These are phyloP conservation scores for Ammopiptanthus mongolicus DNA, from an alignment of 306 rosid genomes.

Conservation along the genomic window DNA sequence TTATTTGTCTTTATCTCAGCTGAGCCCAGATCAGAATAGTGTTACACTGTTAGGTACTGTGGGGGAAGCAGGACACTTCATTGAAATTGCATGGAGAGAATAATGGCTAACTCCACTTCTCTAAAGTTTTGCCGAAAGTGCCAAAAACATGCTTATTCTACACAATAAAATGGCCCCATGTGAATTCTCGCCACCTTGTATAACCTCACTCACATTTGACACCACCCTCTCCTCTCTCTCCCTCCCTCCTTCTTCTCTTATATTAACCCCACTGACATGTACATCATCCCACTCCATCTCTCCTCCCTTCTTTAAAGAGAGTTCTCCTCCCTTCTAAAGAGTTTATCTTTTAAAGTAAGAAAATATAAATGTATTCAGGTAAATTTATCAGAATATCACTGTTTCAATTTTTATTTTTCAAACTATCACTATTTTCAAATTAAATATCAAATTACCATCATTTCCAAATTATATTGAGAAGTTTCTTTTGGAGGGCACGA, in stretches of 20 bases:
- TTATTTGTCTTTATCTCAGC: neutral
- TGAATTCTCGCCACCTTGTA: slow-evolving; percentile 41
- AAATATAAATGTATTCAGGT: no score
- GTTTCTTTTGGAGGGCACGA: no score
- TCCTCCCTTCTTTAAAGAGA: no score
- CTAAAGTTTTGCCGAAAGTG: slow-evolving; percentile 41
- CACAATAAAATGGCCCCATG: slow-evolving; percentile 38
- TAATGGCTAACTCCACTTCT: slow-evolving; percentile 16
- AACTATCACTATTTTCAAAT: no score
- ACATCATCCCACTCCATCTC: neutral
- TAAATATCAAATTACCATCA: no score
- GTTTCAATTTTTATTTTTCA: no score
- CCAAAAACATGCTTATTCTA: slow-evolving; percentile 26
- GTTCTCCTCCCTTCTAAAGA: no score
- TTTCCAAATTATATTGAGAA: no score
- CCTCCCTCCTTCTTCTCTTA: neutral
- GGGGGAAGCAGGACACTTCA: neutral
- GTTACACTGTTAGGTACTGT: neutral
- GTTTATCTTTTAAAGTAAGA: no score
- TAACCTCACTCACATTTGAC: neutral
- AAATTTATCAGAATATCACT: no score
- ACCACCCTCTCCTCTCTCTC: neutral
- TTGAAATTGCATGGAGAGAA: neutral
- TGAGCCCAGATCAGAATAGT: neutral
- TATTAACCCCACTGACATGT: neutral